Percentiles rank a stretch among this genome's conserved stretches.
Conservation (phyloP, 2,329 filamentous ascomycete genomes). For the Sporothrix humicola region DNA sequence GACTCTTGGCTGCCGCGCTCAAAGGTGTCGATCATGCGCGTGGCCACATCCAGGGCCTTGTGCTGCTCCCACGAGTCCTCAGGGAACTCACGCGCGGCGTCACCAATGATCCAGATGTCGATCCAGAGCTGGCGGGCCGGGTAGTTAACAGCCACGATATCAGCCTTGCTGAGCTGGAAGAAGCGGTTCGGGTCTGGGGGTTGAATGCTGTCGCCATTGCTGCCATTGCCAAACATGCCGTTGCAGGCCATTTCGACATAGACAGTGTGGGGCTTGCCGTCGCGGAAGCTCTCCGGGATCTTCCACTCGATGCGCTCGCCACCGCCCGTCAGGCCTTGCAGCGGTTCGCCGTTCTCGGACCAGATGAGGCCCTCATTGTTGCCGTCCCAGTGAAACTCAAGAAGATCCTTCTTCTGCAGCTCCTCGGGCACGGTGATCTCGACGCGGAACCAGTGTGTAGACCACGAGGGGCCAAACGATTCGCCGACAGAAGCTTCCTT, state of each 20-base stretch:
- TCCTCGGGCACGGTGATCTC: constrained; percentile 76
- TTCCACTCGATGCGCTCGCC: constrained; percentile 92
- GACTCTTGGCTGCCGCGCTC: constrained; percentile 79
- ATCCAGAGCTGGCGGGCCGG: constrained; percentile 82
- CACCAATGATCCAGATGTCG: constrained; percentile 95
- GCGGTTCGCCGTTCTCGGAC: constrained; percentile 84
- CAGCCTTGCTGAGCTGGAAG: constrained; percentile 76
- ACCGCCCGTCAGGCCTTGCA: constrained; percentile 90
- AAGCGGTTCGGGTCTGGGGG: constrained; percentile 85
- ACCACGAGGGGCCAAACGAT: constrained; percentile 91
- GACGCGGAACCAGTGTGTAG: constrained; percentile 96
- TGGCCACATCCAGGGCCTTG: constrained; percentile 80
- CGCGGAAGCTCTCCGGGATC: constrained; percentile 77
- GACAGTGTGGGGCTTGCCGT: constrained; percentile 85
- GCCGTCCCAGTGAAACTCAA: constrained; percentile 97
- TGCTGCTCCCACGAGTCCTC: constrained; percentile 88
- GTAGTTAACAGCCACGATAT: constrained; percentile 87
- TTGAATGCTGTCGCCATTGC: constrained; percentile 81
- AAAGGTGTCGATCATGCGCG: constrained; percentile 88
- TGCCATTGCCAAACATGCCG: constrained; percentile 94
- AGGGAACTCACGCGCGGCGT: constrained; percentile 90
- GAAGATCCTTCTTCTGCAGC: constrained; percentile 74
- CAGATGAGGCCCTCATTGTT: constrained; percentile 95
- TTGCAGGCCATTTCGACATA: constrained; percentile 99
- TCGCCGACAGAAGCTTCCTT: constrained; percentile 74